Conservation (phyloP, 2,329 filamentous ascomycete genomes). For the Xylaria sp. region DNA sequence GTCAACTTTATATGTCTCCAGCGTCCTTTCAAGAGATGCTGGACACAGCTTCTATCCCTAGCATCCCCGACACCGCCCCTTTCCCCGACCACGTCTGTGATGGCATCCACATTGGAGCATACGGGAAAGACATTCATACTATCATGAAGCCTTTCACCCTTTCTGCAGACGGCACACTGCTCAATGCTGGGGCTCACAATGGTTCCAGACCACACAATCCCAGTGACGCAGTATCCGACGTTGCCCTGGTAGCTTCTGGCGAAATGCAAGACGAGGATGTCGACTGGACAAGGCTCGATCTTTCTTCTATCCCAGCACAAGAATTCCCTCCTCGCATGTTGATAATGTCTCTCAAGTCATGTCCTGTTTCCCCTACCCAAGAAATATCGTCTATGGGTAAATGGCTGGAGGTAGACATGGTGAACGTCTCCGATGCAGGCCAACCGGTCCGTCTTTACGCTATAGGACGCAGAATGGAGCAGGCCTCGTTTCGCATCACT, state of each 20-base stretch:
- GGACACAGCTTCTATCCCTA: neutral
- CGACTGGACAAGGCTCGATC: constrained; percentile 6
- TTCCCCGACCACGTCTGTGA: too few species aligned
- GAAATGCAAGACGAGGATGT: neutral
- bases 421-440: neutral
- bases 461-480: neutral
- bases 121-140: too few species aligned
- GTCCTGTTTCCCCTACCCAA: neutral
- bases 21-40: too few species aligned
- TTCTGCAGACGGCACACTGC: neutral
- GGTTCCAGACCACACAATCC: neutral
- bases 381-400: neutral
- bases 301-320: neutral
- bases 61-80: too few species aligned
- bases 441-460: constrained; percentile 3
- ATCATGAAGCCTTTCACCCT: too few species aligned
- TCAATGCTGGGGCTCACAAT: too few species aligned
- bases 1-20: neutral
- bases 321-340: constrained; percentile 6
- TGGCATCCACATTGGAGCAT: too few species aligned
- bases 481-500: constrained; percentile 6
- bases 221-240: neutral
- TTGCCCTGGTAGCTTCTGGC: neutral
- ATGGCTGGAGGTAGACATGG: constrained; percentile 10
- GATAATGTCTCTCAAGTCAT: neutral